phyloP scores from a whole-genome alignment of 164 flowering plant genomes.

The Pachysandra terminalis region DNA sequence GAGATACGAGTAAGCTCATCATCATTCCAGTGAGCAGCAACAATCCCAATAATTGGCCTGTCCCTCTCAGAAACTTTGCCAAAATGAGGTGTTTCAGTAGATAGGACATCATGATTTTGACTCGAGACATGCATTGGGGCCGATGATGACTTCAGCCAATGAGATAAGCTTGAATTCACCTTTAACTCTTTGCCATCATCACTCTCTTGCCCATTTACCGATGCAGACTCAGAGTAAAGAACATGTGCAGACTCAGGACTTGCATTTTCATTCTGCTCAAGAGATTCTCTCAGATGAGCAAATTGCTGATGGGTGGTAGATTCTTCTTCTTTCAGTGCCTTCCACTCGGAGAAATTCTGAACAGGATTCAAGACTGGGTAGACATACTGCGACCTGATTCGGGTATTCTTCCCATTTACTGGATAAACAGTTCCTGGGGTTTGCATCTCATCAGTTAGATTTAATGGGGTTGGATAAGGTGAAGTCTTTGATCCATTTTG shows the following conservation, averaged over 20 bases:
- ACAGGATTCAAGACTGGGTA: constrained; percentile 53
- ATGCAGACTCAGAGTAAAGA: background rate
- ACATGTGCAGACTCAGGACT: constrained; percentile 13
- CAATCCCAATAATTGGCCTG: constrained; percentile 80
- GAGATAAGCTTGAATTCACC: constrained; percentile 52
- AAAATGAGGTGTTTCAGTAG: constrained; percentile 22
- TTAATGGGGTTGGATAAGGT: constrained; percentile 72
- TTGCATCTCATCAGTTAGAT: constrained; percentile 80
- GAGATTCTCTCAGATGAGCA: constrained; percentile 25
- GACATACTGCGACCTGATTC: constrained; percentile 75
- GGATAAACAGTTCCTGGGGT: constrained; percentile 92
- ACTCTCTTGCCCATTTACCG: constrained; percentile 10
- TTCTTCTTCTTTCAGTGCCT: constrained; percentile 40
- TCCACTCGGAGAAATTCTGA: constrained; percentile 40
- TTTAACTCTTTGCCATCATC: constrained; percentile 23
- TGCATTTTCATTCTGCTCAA: constrained; percentile 20
- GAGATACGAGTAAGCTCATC: constrained; percentile 41
- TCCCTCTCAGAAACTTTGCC: constrained; percentile 40
- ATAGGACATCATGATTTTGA: constrained; percentile 7
- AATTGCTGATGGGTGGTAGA: constrained; percentile 13
- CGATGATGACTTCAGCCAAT: constrained; percentile 53
- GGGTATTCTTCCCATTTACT: constrained; percentile 36
- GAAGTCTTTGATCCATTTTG: constrained; percentile 30
- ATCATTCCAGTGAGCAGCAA: constrained; percentile 81
- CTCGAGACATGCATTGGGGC: constrained; percentile 18